Conservation (phyloP, 345 rosid genomes). For the Alliaria petiolata region DNA sequence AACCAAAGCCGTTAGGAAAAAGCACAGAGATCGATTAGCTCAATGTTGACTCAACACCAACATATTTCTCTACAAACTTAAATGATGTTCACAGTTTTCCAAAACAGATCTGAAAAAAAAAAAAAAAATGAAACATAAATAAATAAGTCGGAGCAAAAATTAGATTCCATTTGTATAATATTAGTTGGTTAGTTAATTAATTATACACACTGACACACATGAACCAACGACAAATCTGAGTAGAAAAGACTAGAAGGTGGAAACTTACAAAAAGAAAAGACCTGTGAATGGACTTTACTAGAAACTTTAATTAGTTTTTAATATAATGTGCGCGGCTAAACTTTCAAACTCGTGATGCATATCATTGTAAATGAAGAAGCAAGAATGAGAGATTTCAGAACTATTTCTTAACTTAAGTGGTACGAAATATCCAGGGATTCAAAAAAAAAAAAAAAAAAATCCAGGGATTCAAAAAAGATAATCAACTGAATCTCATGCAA, state of each 20-base stretch:
- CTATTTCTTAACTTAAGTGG: not conserved
- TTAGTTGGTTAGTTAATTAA: not conserved
- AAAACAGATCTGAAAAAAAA: slow-evolving; percentile 33
- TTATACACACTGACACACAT: slow-evolving; percentile 23
- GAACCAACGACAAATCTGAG: slow-evolving; percentile 20
- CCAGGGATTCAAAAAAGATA: not conserved
- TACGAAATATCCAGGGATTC: too few relatives aligned
- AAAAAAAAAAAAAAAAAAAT: too few relatives aligned
- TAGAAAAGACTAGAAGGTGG: not conserved
- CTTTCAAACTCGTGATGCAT: not conserved
- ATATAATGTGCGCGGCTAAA: not conserved
- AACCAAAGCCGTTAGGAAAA: slow-evolving; percentile 12
- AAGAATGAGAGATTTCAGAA: not conserved
- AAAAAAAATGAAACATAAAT: not conserved
- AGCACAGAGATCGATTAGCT: slow-evolving; percentile 12
- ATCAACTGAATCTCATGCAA: slow-evolving; percentile 39
- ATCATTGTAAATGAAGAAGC: not conserved
- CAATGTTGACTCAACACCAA: not conserved
- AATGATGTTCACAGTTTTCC: slow-evolving; percentile 22
- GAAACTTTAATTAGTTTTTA: not conserved
- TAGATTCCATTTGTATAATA: slow-evolving; percentile 18
- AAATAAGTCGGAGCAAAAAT: slow-evolving; percentile 13
- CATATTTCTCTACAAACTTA: not conserved
- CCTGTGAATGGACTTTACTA: not conserved
- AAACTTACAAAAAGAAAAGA: slow-evolving; percentile 23